Base-by-base conservation (phyloP, 1,284 basidiomycete genomes). In the Porphyrellus sp. region DNA sequence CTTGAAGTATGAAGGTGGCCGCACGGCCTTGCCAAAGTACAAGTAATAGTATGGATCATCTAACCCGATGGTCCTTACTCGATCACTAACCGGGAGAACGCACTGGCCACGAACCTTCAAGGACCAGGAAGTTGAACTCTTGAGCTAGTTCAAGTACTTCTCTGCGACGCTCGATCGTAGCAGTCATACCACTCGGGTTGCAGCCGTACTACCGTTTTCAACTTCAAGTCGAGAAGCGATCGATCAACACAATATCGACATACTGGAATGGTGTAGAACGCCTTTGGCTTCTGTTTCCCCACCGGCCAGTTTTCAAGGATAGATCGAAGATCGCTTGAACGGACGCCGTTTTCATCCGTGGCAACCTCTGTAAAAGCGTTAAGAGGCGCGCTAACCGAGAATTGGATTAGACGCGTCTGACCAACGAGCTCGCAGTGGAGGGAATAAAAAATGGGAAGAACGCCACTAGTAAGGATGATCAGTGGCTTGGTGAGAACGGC, bases 181-280 rank as follows among this genome's bases (percentile, higher is more conserved):
- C 80, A 11, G 91, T 93, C 70, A 82, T 82, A 2, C 92, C 92
- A 23, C 86, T 89, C 2, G 91, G 91, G 70, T 95, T 95, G 63
- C 83, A 85, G 25, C 90, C 90, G 69, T 85, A 86, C 89, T 91
- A 53, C 12, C 20, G 25, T 45, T 47, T 31, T 37, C 41, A 33
- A 40, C 50, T 49, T 53, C 24, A 31, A 31, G 21, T 50, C 21
- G 35, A 20, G n/a, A 20, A 39, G n/a, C 9, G 49, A 53, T 51
- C 39, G 52, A 39, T 44, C 25, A 37, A 35, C 40, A 33, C 2
- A 49, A 31, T 13, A 41, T 38, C 51, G 27, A 72, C 82, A 28
- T 65, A 86, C 86, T 8, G 88, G 87, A 35, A 90, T 84, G 4
- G 90, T 93, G 68, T 97, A 98, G 43, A 98, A 72, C 3, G 88